phyloP scores from a whole-genome alignment of 305 asterid genomes.

The Withania somnifera region DNA sequence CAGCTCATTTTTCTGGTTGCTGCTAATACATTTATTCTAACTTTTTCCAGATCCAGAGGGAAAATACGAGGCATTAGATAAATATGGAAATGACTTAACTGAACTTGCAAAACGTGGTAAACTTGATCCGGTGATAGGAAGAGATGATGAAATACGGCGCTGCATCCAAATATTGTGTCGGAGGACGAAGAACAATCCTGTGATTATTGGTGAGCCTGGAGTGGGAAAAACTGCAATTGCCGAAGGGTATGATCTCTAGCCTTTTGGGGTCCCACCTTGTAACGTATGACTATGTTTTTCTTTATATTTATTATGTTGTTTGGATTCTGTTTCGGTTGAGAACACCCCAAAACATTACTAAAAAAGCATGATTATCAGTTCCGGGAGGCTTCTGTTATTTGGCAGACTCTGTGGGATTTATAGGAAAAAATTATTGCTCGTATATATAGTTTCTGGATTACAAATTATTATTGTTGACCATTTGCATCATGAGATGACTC shows the following conservation, averaged over 20 bases:
- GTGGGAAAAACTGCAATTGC: slow-evolving; percentile 88
- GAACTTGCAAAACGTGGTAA: slow-evolving; percentile 78
- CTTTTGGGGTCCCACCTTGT: not conserved
- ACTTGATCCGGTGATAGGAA: slow-evolving; percentile 75
- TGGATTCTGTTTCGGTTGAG: not conserved
- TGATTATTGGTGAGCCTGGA: slow-evolving; percentile 80
- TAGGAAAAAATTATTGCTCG: not conserved
- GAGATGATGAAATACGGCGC: slow-evolving; percentile 72
- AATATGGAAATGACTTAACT: slow-evolving; percentile 74
- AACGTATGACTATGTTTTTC: not conserved
- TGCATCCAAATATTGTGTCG: slow-evolving; percentile 72
- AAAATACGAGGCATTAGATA: slow-evolving; percentile 67
- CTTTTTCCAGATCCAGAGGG: slow-evolving; percentile 53
- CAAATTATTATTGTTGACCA: not conserved
- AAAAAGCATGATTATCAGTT: not conserved
- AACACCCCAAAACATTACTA: not conserved
- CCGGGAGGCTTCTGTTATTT: not conserved
- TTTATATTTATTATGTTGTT: not conserved
- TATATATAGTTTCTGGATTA: not conserved
- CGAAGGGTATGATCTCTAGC: slow-evolving; percentile 48
- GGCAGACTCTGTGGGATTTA: not conserved
- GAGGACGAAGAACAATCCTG: slow-evolving; percentile 74
- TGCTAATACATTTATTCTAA: not conserved
- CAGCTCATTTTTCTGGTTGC: not conserved
- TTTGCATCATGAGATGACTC: not conserved